Conservation (phyloP, 192 early-diverging fungal genomes). For the Cladochytrium replicatum region DNA sequence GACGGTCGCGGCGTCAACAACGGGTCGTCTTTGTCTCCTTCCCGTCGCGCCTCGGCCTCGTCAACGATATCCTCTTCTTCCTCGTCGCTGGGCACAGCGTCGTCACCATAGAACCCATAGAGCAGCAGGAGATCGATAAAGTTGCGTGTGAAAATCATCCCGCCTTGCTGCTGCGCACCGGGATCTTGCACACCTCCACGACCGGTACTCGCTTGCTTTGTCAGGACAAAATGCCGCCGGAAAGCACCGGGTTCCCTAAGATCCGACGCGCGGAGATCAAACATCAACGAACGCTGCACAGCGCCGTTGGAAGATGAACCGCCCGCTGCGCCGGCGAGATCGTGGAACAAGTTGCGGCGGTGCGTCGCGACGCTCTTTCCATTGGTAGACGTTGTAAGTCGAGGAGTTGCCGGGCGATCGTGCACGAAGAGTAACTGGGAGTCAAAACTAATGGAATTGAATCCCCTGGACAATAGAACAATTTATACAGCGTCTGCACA, state of each 20-base stretch:
- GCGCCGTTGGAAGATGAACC: slow-evolving; percentile 39
- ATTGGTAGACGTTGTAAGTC: too few relatives aligned
- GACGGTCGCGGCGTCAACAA: slow-evolving; percentile 24
- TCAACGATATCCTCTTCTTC: slow-evolving; percentile 41
- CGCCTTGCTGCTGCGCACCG: too few relatives aligned
- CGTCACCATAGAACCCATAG: slow-evolving; percentile 91
- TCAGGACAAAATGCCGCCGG: slow-evolving; percentile 76
- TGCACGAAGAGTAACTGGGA: too few relatives aligned
- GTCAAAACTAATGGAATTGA: too few relatives aligned
- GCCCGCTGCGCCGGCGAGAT: too few relatives aligned
- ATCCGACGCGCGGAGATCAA: too few relatives aligned
- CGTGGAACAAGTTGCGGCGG: too few relatives aligned
- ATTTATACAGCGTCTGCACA: too few relatives aligned
- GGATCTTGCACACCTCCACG: slow-evolving; percentile 52
- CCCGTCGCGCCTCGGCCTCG: slow-evolving; percentile 50
- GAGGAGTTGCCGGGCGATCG: too few relatives aligned
- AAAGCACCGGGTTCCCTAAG: slow-evolving; percentile 78
- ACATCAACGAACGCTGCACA: slow-evolving; percentile 39
- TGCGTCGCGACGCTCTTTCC: too few relatives aligned
- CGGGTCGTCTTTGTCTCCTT: slow-evolving; percentile 4
- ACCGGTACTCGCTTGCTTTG: slow-evolving; percentile 57
- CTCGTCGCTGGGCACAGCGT: slow-evolving; percentile 69
- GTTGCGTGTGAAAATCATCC: slow-evolving; percentile 64
- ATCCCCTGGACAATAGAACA: too few relatives aligned
- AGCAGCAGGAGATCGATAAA: slow-evolving; percentile 91